Percentiles rank a stretch among this genome's conserved stretches.
Evolutionary conservation across 192 early-diverging fungal genomes (phyloP).

Genomic region (Kappamyces sp.): DNA sequence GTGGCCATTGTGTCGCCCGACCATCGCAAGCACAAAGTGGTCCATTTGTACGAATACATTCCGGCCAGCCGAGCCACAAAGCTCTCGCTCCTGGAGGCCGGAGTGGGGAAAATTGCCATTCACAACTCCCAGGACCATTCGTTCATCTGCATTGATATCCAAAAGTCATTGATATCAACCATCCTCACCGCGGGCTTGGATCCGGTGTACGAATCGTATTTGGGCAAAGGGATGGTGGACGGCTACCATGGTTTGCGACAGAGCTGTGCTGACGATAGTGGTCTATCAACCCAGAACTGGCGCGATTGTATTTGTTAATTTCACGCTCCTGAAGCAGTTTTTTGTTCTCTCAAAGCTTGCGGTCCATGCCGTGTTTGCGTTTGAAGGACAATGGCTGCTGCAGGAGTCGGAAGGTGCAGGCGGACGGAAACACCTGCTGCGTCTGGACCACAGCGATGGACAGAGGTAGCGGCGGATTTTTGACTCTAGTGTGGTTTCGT

Average conservation of each 20-base stretch:
- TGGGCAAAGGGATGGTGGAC: no score
- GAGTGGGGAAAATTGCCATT: conserved; percentile 38
- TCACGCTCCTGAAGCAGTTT: not conserved
- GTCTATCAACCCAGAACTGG: not conserved
- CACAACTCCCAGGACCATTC: conserved; percentile 58
- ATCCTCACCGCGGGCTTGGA: not conserved
- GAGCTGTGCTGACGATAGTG: not conserved
- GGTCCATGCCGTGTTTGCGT: not conserved
- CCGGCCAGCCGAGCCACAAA: conserved; percentile 41
- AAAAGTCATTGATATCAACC: not conserved
- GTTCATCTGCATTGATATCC: conserved; percentile 32
- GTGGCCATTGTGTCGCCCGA: conserved; percentile 44
- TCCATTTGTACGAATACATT: conserved; percentile 70
- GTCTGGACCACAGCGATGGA: no score
- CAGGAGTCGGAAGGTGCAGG: no score
- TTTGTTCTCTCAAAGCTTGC: not conserved
- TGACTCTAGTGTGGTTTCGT: no score
- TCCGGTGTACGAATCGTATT: conserved; percentile 1
- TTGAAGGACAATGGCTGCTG: not conserved
- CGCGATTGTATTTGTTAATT: not conserved
- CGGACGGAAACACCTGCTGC: no score
- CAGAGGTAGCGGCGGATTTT: no score
- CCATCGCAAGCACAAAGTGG: conserved; percentile 41
- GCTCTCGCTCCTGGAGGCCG: conserved; percentile 18
- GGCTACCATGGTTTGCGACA: no score